Base-by-base conservation (phyloP, 2,329 filamentous ascomycete genomes). In the Ophiostoma triangulosporum region DNA sequence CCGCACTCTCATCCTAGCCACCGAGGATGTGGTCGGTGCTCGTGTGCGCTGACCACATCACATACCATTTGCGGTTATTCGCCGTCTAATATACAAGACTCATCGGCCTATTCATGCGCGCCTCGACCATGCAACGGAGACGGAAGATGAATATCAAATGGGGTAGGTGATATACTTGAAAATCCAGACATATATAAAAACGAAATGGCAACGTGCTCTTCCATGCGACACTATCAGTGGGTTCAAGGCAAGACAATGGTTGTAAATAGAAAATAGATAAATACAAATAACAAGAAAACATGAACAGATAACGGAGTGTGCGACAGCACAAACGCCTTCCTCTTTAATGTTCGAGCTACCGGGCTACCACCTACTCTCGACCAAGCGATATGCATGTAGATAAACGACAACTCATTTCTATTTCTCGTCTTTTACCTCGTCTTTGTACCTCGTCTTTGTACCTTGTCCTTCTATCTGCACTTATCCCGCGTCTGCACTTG, bases 291-390 rank as follows among this genome's bases (percentile, higher is more conserved):
- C 11, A 26, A 9, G 17, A 31, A 20, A 51, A 45, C 15, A 45
- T 24, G 11, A 38, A 51, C 27, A 27, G 32, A 48, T 48, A 35
- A 40, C 43, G 51, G 29, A 45, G 52, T 54, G 52, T 31, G 40
- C 22, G 29, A 26, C 36, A 38, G 32, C 43, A 53, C 50, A 50
- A 50, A 50, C 52, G 35, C 52, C 48, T 54, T 54, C 52, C 52
- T 54, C 40, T 54, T 50, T 50, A 15, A 54, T 49, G 20, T 15
- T 32, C 20, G 27, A 40, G 45, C 11, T 43, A 22, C 15, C 29
- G 24, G 29, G n/a, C n/a, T n/a, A n/a, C n/a, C n/a, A n/a, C 35
- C 45, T 33, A 33, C 6, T 31, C 6, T 3, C 14, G 12, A 9
- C 50, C 15, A 48, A n/a, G 15, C 20, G 46, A 50, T 33, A 54